Percentiles rank a stretch among this genome's conserved stretches.
These are phyloP conservation scores for Heteromeles arbutifolia DNA, from an alignment of 306 rosid species.

Conservation along the genomic window DNA sequence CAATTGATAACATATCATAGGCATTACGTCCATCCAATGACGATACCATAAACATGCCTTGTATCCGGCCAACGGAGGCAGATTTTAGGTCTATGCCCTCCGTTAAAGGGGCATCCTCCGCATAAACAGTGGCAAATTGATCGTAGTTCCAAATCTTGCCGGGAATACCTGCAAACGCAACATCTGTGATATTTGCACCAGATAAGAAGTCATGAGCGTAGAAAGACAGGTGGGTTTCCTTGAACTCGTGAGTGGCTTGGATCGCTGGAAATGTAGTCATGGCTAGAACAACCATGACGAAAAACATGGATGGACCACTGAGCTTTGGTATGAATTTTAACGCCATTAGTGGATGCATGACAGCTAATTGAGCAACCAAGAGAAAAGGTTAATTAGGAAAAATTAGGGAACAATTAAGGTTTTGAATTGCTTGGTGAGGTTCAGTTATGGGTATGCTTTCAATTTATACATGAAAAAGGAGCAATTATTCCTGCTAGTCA, in stretches of 20 bases:
- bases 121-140: constrained; percentile 18
- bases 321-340: not conserved
- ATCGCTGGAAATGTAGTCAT: not conserved
- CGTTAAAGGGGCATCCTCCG: constrained; percentile 15
- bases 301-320: not conserved
- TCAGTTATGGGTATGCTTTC: not conserved
- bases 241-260: not conserved
- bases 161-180: constrained; percentile 18
- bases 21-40: constrained; percentile 13
- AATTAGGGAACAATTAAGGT: no score
- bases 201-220: constrained; percentile 13
- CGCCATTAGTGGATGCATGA: not conserved
- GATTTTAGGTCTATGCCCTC: constrained; percentile 1
- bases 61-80: constrained; percentile 8
- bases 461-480: not conserved
- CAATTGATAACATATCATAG: constrained; percentile 3
- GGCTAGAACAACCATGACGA: not conserved
- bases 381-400: no score
- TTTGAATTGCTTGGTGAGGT: not conserved
- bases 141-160: constrained; percentile 10
- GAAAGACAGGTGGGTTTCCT: constrained; percentile 16
- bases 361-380: not conserved
- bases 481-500: no score
- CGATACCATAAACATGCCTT: constrained; percentile 13
- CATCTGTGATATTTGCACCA: constrained; percentile 4